Conservation (phyloP, 192 early-diverging fungal genomes). For the Gonapodya sp. region DNA sequence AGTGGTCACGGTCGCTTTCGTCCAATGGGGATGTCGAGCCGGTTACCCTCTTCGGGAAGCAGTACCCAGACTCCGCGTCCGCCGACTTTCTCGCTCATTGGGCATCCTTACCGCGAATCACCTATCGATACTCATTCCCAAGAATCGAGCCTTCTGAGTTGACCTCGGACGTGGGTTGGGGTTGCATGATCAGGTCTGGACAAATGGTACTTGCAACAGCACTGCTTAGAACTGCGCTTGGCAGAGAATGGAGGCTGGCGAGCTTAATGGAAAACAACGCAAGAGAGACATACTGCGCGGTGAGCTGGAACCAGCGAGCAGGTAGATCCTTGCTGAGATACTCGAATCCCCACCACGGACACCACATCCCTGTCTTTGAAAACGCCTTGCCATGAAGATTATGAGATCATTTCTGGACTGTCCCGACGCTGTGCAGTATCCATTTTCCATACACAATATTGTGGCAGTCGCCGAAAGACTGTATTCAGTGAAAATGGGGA, state of each 20-base stretch:
- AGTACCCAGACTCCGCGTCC: slow-evolving; percentile 7
- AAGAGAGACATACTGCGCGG: not conserved
- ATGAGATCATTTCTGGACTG: slow-evolving; percentile 74
- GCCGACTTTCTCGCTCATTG: slow-evolving; percentile 68
- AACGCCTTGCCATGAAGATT: slow-evolving; percentile 32
- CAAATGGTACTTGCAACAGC: slow-evolving; percentile 87
- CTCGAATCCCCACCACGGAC: not conserved
- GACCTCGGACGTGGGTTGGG: slow-evolving; percentile 87
- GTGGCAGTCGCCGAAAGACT: slow-evolving; percentile 65
- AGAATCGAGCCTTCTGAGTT: slow-evolving; percentile 65
- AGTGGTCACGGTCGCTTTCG: not conserved
- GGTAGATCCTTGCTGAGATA: not conserved
- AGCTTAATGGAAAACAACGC: not conserved
- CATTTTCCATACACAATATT: slow-evolving; percentile 90
- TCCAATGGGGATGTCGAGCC: not conserved
- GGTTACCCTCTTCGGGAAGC: not conserved
- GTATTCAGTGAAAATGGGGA: slow-evolving; percentile 81
- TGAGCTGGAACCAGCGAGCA: not conserved
- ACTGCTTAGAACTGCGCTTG: slow-evolving; percentile 62
- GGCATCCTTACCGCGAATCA: slow-evolving; percentile 77
- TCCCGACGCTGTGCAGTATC: slow-evolving; percentile 40
- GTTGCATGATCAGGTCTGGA: slow-evolving; percentile 93
- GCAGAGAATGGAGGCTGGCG: slow-evolving; percentile 40
- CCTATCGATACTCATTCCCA: slow-evolving; percentile 81
- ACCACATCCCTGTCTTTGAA: not conserved